Conservation (phyloP, 805 yeast species). For the Saturnispora halmiae region DNA sequence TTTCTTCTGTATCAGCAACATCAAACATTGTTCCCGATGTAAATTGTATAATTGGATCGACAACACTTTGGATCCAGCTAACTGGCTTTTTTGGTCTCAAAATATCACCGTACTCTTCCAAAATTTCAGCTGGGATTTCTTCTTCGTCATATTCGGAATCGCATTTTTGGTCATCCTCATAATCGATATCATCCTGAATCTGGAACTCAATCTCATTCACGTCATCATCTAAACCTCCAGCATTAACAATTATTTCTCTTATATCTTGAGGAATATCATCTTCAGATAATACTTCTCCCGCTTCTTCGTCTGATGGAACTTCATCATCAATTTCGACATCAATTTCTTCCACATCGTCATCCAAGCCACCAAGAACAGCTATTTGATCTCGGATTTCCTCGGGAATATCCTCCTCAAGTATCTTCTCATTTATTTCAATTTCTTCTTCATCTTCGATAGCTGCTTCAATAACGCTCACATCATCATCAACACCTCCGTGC, state of each 20-base stretch:
- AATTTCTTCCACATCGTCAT: constrained; percentile 3
- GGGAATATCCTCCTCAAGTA: constrained; percentile 8
- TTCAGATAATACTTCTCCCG: constrained; percentile 3
- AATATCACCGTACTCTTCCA: neutral
- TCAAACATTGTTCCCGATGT: constrained; percentile 9
- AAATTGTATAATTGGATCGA: constrained; percentile 6
- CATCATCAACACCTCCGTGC: constrained; percentile 3
- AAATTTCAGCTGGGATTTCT: constrained; percentile 4
- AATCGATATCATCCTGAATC: constrained; percentile 3
- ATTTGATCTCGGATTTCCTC: constrained; percentile 1
- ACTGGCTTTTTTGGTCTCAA: neutral
- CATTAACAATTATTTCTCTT: neutral
- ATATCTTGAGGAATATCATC: constrained; percentile 8
- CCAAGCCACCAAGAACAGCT: neutral
- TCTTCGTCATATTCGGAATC: constrained; percentile 3
- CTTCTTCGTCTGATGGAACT: constrained; percentile 11
- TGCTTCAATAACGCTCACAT: constrained; percentile 9
- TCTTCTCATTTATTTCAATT: constrained; percentile 3
- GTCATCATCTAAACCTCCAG: constrained; percentile 5
- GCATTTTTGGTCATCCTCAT: constrained; percentile 2
- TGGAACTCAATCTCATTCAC: constrained; percentile 4
- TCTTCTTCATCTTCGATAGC: constrained; percentile 10
- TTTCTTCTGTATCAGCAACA: neutral
- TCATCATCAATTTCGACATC: constrained; percentile 3
- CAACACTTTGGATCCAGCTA: neutral